Base-by-base conservation (phyloP, 2,329 filamentous ascomycete genomes). In the Aulographum hederae region DNA sequence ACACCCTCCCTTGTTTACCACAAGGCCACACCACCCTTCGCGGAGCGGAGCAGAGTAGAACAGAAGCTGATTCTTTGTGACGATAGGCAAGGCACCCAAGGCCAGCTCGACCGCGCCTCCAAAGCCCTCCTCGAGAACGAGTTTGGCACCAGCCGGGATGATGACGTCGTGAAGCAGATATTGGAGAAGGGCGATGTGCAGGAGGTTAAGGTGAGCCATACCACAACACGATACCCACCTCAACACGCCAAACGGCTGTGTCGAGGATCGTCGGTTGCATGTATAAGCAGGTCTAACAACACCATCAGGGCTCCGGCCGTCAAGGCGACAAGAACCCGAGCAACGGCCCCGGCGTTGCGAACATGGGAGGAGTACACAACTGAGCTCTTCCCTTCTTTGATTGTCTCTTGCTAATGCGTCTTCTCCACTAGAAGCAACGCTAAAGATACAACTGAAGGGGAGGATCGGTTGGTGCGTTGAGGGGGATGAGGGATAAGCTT, bases 151-250 rank as follows among this genome's bases (percentile, higher is more conserved):
- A 58, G 65, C 43, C 64, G 73, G 33, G 75, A 82, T 16, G 85
- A 94, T 5, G 78, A 86, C 1, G 74, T 78, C 36, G 76, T 95
- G 47, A 70, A 70, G 57, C 61, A 72, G 57, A 93, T 98, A 39
- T 61, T 95, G 26, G 67, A 81, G 58, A 69, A 70, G 51, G 86
- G 86, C 15, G 62, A 62, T 12, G 51, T 76, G 34, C 76, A 89
- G 56, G 66, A 70, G 46, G 50, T 52, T 25, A 54, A 62, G 52
- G 70, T 35, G 37, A 5, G 34, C 16, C 25, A 21, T n/a, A n/a
- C n/a, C n/a, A n/a, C n/a, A n/a, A n/a, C n/a, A n/a, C n/a, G n/a
- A n/a, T n/a, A n/a, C n/a, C n/a, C n/a, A n/a, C n/a, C n/a, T n/a
- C n/a, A n/a, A n/a, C n/a, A n/a, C 21, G 8, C n/a, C 21, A 25